phyloP scores from a whole-genome alignment of 805 yeast species.

The Ogataea glucozyma region DNA sequence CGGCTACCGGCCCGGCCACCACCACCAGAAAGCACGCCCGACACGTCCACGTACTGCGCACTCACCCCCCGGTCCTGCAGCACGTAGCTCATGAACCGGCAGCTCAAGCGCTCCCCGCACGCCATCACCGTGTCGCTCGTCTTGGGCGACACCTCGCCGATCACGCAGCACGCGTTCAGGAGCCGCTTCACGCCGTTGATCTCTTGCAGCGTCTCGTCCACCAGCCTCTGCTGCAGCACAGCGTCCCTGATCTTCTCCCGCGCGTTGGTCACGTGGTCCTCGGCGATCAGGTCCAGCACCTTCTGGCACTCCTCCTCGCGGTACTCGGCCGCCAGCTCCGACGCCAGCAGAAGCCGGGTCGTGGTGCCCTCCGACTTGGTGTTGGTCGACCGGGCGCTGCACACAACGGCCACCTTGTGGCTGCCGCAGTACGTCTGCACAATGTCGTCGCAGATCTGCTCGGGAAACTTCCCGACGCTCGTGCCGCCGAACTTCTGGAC shows the following conservation, averaged over 20 bases:
- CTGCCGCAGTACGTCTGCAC: constrained; percentile 63
- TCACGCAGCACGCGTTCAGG: constrained; percentile 82
- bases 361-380: constrained; percentile 97
- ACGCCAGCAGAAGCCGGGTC: constrained; percentile 78
- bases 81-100: constrained; percentile 83
- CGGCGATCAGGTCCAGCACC: constrained; percentile 65
- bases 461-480: constrained; percentile 92
- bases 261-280: constrained; percentile 82
- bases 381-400: constrained; percentile 90
- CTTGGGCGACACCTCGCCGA: constrained; percentile 88
- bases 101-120: constrained; percentile 89
- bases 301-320: constrained; percentile 50
- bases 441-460: constrained; percentile 79
- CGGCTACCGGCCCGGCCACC: too few species aligned
- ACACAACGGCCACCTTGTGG: constrained; percentile 85
- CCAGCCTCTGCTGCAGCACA: constrained; percentile 52
- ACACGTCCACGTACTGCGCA: constrained; percentile 77
- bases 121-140: constrained; percentile 90
- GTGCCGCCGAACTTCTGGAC: constrained; percentile 98
- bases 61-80: constrained; percentile 80
- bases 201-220: constrained; percentile 62
- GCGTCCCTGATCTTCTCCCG: constrained; percentile 45
- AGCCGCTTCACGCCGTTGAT: constrained; percentile 67
- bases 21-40: constrained; percentile 66
- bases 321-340: constrained; percentile 70